phyloP scores from a whole-genome alignment of 2,329 filamentous ascomycete genomes.

The Nemania sp. region DNA sequence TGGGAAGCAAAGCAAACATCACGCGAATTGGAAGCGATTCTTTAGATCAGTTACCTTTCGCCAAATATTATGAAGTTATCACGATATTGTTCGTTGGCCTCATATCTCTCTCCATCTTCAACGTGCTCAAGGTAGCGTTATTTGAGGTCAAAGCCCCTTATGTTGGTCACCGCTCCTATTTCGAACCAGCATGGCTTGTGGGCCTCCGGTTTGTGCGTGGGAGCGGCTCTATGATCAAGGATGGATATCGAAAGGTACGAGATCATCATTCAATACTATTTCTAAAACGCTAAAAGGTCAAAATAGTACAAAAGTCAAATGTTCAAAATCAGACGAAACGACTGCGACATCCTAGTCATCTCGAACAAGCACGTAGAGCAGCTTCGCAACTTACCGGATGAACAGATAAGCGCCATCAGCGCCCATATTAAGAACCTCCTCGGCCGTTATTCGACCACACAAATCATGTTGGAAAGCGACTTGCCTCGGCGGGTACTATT shows the following conservation, averaged over 20 bases:
- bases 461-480: constrained; percentile 6
- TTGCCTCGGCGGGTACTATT: background rate
- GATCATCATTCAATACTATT: too few species aligned
- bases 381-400: constrained; percentile 9
- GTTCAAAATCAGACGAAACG: constrained; percentile 16
- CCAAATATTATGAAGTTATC: too few species aligned
- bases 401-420: constrained; percentile 1
- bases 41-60: too few species aligned
- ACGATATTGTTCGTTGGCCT: too few species aligned
- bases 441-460: background rate
- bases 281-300: too few species aligned
- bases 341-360: constrained; percentile 19
- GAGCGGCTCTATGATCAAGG: background rate
- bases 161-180: too few species aligned
- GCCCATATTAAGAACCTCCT: constrained; percentile 21
- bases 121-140: too few species aligned
- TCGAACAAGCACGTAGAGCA: constrained; percentile 6
- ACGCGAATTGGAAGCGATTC: too few species aligned
- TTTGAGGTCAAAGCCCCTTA: too few species aligned
- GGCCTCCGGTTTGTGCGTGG: background rate
- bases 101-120: too few species aligned
- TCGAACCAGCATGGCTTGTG: background rate
- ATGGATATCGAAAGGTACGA: too few species aligned
- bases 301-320: background rate
- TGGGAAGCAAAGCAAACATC: too few species aligned